Evolutionary conservation across 2,329 filamentous ascomycete species (phyloP), one percentile per base, ranked within the genome.

Genomic region (Cyphellophora attinorum): DNA sequence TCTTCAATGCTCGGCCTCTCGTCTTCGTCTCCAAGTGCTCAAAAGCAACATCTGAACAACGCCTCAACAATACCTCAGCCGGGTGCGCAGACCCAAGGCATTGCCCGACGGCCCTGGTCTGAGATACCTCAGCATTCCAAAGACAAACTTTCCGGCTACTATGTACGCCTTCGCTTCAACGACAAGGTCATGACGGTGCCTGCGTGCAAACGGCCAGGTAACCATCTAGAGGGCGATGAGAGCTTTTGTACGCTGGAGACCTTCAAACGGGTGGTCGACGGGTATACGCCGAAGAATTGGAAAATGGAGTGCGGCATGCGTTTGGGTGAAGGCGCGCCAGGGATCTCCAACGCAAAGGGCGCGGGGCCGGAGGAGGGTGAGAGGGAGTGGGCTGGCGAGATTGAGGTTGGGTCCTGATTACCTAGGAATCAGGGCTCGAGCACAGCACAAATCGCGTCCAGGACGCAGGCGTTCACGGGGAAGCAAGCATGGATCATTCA

Each of bases 201-300:
- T 0, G 88, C 85, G 3, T 98, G 91, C 58, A 76, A 72, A 46
- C 60, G 70, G 6, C 59, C 68, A 0, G 85, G 85, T 5, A 93
- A 88, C 41, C 91, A 98, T 59, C 68, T 94, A 3, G 74, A 84
- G 1, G 85, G 85, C 1, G 83, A 96, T 48, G 79, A 86, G 48
- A 83, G 76, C 16, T 89, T 96, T 52, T 98, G 91, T 61, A 96
- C 89, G 0, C 60, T 98, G 50, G 76, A 81, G 37, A 85, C 89
- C 0, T 98, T 98, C 68, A 96, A 96, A 60, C 67, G 75, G 33
- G 84, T 95, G 36, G 85, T 91, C 2, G 89, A 96, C 60, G 85
- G 85, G 51, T 93, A 83, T 54, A 91, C 85, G 2, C 91, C 91
- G 0, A 64, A 65, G 39, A 72, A 86, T 55, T 96, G 88, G 89